phyloP scores from a whole-genome alignment of 2,329 filamentous ascomycete species.

The Calonectria montana region DNA sequence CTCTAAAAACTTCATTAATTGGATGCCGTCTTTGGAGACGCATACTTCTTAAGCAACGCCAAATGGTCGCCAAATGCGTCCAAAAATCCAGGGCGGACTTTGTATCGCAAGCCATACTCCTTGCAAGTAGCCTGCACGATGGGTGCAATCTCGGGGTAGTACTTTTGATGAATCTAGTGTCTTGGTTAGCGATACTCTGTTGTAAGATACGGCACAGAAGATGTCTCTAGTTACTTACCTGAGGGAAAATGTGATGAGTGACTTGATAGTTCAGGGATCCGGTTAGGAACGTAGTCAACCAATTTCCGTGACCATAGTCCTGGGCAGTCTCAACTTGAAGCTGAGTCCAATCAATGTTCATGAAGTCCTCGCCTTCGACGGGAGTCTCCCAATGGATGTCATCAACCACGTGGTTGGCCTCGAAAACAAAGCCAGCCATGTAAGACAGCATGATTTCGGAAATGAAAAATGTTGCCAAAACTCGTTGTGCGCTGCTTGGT shows the following conservation, averaged over 20 bases:
- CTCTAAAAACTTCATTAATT: not conserved
- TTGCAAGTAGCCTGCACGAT: constrained; percentile 2
- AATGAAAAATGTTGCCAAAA: not conserved
- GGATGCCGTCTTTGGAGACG: not conserved
- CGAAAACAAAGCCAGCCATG: constrained; percentile 4
- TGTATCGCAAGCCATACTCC: constrained; percentile 1
- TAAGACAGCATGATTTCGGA: not conserved
- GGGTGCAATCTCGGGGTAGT: not conserved
- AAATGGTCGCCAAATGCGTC: not conserved
- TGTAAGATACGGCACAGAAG: too few species aligned
- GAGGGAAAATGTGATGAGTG: not conserved
- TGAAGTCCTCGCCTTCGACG: not conserved
- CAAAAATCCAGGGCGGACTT: not conserved
- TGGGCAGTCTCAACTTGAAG: not conserved
- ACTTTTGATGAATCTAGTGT: not conserved
- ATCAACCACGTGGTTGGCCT: constrained; percentile 1
- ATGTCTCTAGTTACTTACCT: not conserved
- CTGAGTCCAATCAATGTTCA: constrained; percentile 1
- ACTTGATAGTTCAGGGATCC: not conserved
- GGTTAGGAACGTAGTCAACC: not conserved
- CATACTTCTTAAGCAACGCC: not conserved
- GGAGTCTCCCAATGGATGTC: not conserved
- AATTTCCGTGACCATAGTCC: not conserved
- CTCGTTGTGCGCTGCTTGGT: not conserved
- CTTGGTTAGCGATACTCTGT: not conserved